Base-by-base conservation (phyloP, 108 stramenopile genomes). In the Fistulifera solaris region DNA sequence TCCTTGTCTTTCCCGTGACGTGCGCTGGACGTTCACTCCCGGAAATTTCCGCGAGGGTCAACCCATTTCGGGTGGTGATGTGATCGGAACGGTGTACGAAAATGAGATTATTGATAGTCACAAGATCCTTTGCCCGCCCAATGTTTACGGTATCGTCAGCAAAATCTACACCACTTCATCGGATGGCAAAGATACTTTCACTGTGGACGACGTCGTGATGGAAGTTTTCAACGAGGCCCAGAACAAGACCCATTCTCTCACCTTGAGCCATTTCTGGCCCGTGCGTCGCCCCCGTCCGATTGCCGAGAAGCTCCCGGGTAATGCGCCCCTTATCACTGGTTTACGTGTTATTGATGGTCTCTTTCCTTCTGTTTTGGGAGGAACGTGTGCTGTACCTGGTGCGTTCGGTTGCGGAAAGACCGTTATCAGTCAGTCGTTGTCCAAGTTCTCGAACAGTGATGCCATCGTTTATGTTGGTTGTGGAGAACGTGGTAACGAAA, bases 401-500 rank as follows among this genome's bases (percentile, higher is more conserved):
- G 99, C 99, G 24, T 99, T 99, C 73, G 96, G 94, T 18, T 99
- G 99, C 71, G 99, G 99, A 62, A 99, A 99, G 95, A 99, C 99
- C 50, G 96, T 97, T 63, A 99, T 99, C 63, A 93, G 91, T 26
- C 99, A 99, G 67, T 93, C 94, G 39, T 82, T 99, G 11, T 94
- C 96, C 78, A 99, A 99, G 85, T 98, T 97, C 74, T 93, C 89
- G 61, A 99, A 99, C 92, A 87, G 85, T 40, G 88, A 93, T 63
- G 82, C 81, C 54, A 92, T 95, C 58, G 81, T 97, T 11, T 97
- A 97, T 77, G 94, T 97, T 45, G 94, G 94, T 52, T 91, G 87
- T 64, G 93, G 94, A 50, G 90, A 94, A 62, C 87, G 98, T 67
- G 98, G 98, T 28, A 99, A 99, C 69, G 98, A 99, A 80, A 99